Conservation (phyloP, 805 yeast genomes). For the Ogataea naganishii region DNA sequence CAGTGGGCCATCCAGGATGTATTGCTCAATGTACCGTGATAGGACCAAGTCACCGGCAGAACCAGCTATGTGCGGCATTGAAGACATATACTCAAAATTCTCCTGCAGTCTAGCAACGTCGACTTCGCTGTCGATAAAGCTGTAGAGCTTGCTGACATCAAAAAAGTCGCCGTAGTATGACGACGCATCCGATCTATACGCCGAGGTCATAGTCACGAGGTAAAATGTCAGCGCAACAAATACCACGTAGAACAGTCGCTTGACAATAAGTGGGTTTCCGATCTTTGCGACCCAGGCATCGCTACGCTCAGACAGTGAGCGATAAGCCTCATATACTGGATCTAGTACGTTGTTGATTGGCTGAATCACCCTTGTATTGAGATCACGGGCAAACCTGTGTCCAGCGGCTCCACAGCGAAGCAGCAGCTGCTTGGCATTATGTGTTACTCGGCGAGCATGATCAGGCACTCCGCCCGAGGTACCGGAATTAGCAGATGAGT, state of each 20-base stretch:
- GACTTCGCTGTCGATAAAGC: constrained; percentile 40
- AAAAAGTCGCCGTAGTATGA: constrained; percentile 50
- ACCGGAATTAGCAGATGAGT: no score
- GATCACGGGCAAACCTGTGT: constrained; percentile 25
- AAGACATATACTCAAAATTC: constrained; percentile 61
- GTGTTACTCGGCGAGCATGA: no score
- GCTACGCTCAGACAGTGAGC: constrained; percentile 31
- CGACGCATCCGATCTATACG: constrained; percentile 33
- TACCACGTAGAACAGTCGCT: constrained; percentile 64
- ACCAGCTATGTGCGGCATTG: constrained; percentile 84
- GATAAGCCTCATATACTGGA: constrained; percentile 42
- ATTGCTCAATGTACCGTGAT: constrained; percentile 54
- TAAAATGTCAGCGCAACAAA: constrained; percentile 53
- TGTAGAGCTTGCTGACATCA: constrained; percentile 44
- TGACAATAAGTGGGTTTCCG: constrained; percentile 84
- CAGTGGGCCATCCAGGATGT: constrained; percentile 51
- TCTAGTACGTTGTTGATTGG: constrained; percentile 39
- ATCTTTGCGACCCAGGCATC: constrained; percentile 53
- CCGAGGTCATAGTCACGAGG: constrained; percentile 47
- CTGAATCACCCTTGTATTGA: constrained; percentile 28
- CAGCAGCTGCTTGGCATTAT: constrained; percentile 18
- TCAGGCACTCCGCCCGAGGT: no score
- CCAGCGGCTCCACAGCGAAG: constrained; percentile 30
- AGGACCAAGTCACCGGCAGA: constrained; percentile 76
- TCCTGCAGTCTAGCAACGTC: constrained; percentile 53